Evolutionary conservation across 2,329 filamentous ascomycete genomes (phyloP).

Genomic region (Aureobasidium sp.): DNA sequence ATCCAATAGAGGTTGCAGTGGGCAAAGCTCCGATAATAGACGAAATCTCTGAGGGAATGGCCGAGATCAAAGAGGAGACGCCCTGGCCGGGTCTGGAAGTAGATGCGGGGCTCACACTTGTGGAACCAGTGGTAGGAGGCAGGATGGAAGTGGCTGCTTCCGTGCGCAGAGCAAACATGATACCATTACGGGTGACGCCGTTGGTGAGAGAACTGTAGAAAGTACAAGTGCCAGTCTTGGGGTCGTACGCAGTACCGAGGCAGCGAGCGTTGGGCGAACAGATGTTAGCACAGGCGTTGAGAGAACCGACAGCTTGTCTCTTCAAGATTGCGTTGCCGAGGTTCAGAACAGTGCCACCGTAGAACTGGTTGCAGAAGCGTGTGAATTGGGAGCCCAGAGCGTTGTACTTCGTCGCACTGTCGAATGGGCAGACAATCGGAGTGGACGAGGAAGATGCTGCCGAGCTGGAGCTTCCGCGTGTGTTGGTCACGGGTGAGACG

Average conservation of each 20-base stretch:
- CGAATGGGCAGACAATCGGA: neutral
- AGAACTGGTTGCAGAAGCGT: conserved; percentile 10
- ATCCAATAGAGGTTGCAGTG: neutral
- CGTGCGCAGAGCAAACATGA: conserved; percentile 2
- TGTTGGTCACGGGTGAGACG: neutral
- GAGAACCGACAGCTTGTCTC: neutral
- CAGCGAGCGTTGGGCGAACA: neutral
- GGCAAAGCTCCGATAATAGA: neutral
- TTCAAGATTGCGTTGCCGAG: neutral
- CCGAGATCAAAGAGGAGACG: neutral
- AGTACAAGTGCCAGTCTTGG: neutral
- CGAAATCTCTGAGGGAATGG: neutral
- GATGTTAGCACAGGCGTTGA: neutral
- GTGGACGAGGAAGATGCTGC: neutral
- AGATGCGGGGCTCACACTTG: neutral
- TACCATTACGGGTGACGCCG: neutral
- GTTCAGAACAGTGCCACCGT: neutral
- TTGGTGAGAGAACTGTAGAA: conserved; percentile 4
- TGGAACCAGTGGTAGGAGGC: neutral
- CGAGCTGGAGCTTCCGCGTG: neutral
- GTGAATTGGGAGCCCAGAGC: neutral
- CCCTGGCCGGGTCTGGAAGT: neutral
- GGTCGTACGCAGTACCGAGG: neutral
- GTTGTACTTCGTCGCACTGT: neutral
- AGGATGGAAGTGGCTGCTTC: neutral